phyloP scores from a whole-genome alignment of 768 basidiomycete genomes.

The Tephrocybe rancida region DNA sequence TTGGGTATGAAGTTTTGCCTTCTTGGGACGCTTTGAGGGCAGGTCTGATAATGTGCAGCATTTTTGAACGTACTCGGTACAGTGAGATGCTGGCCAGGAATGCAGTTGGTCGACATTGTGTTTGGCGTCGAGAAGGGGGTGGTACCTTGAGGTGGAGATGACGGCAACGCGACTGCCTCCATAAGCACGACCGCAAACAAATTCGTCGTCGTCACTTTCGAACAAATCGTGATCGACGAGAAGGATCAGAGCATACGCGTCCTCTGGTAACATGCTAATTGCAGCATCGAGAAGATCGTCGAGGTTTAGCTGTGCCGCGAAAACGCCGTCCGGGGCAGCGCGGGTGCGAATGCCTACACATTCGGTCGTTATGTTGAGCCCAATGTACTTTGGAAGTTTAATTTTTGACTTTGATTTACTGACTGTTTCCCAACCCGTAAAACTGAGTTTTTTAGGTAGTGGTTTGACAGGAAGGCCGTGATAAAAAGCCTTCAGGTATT shows the following conservation, averaged over 20 bases:
- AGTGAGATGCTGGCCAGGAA: conserved; percentile 40
- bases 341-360: conserved; percentile 35
- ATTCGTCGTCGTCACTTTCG: conserved; percentile 35
- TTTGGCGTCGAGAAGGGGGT: conserved; percentile 31
- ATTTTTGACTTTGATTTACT: conserved; percentile 12
- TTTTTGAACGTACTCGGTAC: conserved; percentile 24
- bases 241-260: conserved; percentile 36
- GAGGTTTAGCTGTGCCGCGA: conserved; percentile 33
- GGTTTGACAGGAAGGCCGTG: conserved; percentile 31
- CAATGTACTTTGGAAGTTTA: conserved; percentile 27
- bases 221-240: conserved; percentile 37
- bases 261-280: conserved; percentile 31
- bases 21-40: conserved; percentile 10
- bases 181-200: conserved; percentile 41
- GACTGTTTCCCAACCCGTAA: conserved; percentile 27
- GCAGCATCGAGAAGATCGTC: conserved; percentile 39
- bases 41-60: conserved; percentile 11
- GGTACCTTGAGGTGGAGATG: conserved; percentile 36
- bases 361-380: conserved; percentile 30
- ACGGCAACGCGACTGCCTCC: conserved; percentile 41
- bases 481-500: conserved; percentile 36
- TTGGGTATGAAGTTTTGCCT: conserved; percentile 3
- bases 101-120: conserved; percentile 32
- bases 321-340: conserved; percentile 25
- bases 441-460: conserved; percentile 21